Conservation (phyloP, 225 moss, liverwort and hornwort genomes). For the Antitrichia curtipendula region DNA sequence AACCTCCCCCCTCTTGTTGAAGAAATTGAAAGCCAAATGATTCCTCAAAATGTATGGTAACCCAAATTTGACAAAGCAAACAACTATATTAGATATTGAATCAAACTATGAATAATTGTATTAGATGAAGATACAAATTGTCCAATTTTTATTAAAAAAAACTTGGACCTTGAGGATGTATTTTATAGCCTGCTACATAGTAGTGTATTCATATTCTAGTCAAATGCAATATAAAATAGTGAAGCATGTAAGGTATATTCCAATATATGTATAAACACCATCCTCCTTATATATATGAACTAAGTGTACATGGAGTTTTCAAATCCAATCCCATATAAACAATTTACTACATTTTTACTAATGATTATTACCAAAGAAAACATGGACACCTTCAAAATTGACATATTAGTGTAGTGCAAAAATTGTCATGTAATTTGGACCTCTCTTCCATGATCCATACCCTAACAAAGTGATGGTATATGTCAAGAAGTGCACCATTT, state of each 20-base stretch:
- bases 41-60: not conserved
- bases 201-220: accelerated
- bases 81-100: not conserved
- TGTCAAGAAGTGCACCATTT: not conserved
- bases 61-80: not conserved
- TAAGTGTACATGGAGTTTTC: too few relatives aligned
- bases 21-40: not conserved
- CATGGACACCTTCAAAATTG: accelerated
- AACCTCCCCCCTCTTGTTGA: not conserved
- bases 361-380: not conserved
- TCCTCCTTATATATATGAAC: not conserved
- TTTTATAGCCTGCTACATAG: accelerated
- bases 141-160: not conserved
- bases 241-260: too few relatives aligned
- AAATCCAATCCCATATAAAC: not conserved
- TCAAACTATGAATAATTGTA: not conserved
- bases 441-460: not conserved
- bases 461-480: accelerated
- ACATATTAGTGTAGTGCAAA: not conserved
- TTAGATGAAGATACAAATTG: not conserved
- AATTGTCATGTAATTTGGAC: not conserved
- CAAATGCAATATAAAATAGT: too few relatives aligned
- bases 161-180: accelerated
- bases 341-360: not conserved
- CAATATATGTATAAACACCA: accelerated